Base-by-base conservation (phyloP, 345 rosid species). In the Rhodomyrtus tomentosa region DNA sequence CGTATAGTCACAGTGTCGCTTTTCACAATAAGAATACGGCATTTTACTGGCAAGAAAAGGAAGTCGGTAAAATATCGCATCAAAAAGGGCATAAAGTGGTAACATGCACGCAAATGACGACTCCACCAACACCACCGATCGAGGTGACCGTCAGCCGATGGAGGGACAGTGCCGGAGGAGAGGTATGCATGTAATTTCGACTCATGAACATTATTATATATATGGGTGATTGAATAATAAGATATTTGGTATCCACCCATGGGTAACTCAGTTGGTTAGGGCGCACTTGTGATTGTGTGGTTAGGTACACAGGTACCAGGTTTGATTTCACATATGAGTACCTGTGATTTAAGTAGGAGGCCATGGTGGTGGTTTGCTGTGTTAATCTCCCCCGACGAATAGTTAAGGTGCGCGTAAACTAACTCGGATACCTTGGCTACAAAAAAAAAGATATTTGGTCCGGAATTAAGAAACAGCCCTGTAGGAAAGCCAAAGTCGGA, bases 391-490 rank as follows among this genome's bases (percentile, higher is more conserved):
- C n/a, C n/a, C n/a, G n/a, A n/a, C n/a, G n/a, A n/a, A n/a, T n/a
- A n/a, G n/a, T n/a, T n/a, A n/a, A n/a, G n/a, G n/a, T n/a, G n/a
- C n/a, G n/a, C n/a, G n/a, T n/a, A n/a, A n/a, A n/a, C n/a, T n/a
- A n/a, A n/a, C n/a, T n/a, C n/a, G n/a, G n/a, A n/a, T n/a, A n/a
- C n/a, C n/a, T n/a, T n/a, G n/a, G n/a, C n/a, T n/a, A n/a, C n/a
- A 50, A 32, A 50, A 22, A 49, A 51, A 42, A 80, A 82, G 81
- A 85, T 62, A 25, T 56, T 82, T 88, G 91, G 90, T 91, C 92
- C 80, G 90, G 91, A 91, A 90, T 89, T 90, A 88, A 88, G 90
- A 89, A 91, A 90, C 90, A 88, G 55, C 85, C 80, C 54, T n/a
- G 16, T 29, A 20, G 18, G 80, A 29, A 50, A 42, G 79, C 79